phyloP scores from a whole-genome alignment of 495 filamentous ascomycete species.

The Jackrogersella minutella region DNA sequence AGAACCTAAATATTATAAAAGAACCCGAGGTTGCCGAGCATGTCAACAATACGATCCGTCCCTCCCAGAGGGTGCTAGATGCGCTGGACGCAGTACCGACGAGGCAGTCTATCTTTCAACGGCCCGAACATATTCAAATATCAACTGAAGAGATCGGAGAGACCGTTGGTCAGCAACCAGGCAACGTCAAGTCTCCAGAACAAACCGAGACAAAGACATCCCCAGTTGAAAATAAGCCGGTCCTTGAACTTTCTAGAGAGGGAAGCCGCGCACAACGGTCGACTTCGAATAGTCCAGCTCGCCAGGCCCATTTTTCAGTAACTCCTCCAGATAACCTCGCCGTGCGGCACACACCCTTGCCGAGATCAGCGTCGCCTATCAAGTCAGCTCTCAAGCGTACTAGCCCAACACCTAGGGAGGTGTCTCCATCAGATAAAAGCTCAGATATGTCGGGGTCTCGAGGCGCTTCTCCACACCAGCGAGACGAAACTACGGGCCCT shows the following conservation, averaged over 20 bases:
- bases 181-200: neutral
- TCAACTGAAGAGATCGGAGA: constrained; percentile 3
- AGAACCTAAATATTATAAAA: constrained; percentile 71
- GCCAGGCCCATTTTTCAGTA: constrained; percentile 78
- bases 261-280: constrained; percentile 33
- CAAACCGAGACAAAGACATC: constrained; percentile 12
- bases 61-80: constrained; percentile 33
- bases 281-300: constrained; percentile 51
- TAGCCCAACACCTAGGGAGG: constrained; percentile 59
- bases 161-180: neutral
- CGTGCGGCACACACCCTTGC: constrained; percentile 78
- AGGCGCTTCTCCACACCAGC: constrained; percentile 32
- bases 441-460: constrained; percentile 50
- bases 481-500: constrained; percentile 62
- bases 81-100: constrained; percentile 48
- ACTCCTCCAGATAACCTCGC: constrained; percentile 55
- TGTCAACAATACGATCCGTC: constrained; percentile 42
- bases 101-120: constrained; percentile 38
- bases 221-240: constrained; percentile 32
- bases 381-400: constrained; percentile 85
- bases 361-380: constrained; percentile 80
- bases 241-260: constrained; percentile 31
- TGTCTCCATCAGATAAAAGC: constrained; percentile 52
- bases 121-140: neutral
- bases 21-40: constrained; percentile 50